Conservation (phyloP, 345 rosid species). For the Eutrema heterophyllum region DNA sequence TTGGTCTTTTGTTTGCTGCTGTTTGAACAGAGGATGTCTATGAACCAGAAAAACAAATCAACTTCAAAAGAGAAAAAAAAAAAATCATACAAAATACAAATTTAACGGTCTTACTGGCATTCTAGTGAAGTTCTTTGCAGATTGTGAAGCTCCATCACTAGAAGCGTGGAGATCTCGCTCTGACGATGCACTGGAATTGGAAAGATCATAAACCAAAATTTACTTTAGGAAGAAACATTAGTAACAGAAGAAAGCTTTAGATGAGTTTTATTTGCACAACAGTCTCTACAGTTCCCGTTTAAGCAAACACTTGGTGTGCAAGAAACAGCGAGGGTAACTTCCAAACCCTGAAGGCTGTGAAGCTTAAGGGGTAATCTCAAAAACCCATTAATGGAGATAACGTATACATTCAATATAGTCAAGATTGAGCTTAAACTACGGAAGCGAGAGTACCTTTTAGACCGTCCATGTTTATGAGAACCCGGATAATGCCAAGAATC, state of each 20-base stretch:
- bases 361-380: background rate
- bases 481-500: slow-evolving; percentile 26
- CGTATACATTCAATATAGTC: background rate
- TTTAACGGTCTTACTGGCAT: slow-evolving; percentile 39
- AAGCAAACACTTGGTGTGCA: slow-evolving; percentile 5
- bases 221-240: background rate
- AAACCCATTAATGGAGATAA: background rate
- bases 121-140: slow-evolving; percentile 27
- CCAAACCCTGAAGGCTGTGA: background rate
- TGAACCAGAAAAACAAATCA: background rate
- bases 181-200: slow-evolving; percentile 63
- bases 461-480: slow-evolving; percentile 58
- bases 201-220: background rate
- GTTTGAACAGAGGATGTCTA: slow-evolving; percentile 48
- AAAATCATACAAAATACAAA: background rate
- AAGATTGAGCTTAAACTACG: background rate
- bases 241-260: background rate
- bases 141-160: slow-evolving; percentile 29
- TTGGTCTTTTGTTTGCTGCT: slow-evolving; percentile 33
- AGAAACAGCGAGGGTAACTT: background rate
- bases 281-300: background rate
- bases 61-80: background rate
- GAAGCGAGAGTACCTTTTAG: slow-evolving; percentile 55
- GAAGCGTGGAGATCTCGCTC: slow-evolving; percentile 46
- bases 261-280: background rate